phyloP scores from a whole-genome alignment of 164 flowering plant species.

The Hamamelis virginiana region DNA sequence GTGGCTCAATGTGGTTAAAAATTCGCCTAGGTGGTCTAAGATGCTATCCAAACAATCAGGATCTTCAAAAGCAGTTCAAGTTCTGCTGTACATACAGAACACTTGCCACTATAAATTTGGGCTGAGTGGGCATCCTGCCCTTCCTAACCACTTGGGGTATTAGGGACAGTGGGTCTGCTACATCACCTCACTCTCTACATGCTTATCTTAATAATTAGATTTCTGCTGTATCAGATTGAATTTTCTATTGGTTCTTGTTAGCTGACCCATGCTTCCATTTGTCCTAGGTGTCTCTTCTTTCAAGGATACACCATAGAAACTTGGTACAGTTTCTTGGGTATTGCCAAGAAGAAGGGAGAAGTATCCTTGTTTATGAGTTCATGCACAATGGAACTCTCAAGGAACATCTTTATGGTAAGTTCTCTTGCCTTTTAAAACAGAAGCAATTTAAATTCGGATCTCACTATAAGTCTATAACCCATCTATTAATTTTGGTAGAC shows the following conservation, averaged over 20 bases:
- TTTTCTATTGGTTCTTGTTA: not conserved
- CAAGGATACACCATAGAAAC: conserved; percentile 97
- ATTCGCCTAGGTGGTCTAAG: too few species aligned
- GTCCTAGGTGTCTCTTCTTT: conserved; percentile 82
- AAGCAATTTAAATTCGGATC: conserved; percentile 1
- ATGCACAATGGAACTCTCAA: conserved; percentile 99
- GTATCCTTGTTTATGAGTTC: conserved; percentile 90
- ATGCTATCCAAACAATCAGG: too few species aligned
- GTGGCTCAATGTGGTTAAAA: too few species aligned
- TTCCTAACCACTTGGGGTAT: not conserved
- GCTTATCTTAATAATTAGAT: too few species aligned
- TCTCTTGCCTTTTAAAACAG: not conserved
- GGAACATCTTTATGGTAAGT: conserved; percentile 91
- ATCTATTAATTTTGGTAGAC: conserved; percentile 33
- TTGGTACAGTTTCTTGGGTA: conserved; percentile 92
- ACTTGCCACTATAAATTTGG: not conserved
- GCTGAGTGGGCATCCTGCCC: not conserved
- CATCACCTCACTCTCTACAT: not conserved
- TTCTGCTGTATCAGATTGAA: too few species aligned
- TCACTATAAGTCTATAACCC: conserved; percentile 2
- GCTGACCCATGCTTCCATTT: conserved; percentile 9
- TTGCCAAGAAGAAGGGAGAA: conserved; percentile 90
- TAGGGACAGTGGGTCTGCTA: not conserved
- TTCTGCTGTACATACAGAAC: not conserved
- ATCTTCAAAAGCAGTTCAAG: not conserved